Conservation (phyloP, 352 stramenopile genomes). For the Pythium aquatile region DNA sequence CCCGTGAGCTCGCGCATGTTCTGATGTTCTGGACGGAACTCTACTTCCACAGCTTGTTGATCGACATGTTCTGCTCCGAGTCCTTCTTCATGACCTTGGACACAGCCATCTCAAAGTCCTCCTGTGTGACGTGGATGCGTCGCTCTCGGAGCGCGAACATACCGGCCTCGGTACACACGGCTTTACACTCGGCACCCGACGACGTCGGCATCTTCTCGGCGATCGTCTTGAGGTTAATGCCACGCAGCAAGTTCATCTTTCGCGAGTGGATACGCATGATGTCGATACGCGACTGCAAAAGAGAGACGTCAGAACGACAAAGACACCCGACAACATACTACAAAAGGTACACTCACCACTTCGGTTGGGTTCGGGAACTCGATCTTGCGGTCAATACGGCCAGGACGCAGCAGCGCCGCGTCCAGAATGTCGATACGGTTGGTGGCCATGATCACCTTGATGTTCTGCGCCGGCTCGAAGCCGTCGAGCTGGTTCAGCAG, state of each 20-base stretch:
- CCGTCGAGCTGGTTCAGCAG: conserved; percentile 98
- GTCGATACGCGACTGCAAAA: conserved; percentile 85
- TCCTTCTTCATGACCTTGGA: conserved; percentile 99
- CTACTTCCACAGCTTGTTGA: conserved; percentile 99
- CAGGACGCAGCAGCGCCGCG: not conserved
- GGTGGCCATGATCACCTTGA: conserved; percentile 99
- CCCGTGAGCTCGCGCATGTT: not conserved
- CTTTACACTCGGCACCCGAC: conserved; percentile 98
- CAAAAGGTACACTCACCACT: conserved; percentile 24
- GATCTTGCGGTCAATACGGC: conserved; percentile 8
- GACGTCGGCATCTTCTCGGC: conserved; percentile 98
- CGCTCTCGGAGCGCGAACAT: conserved; percentile 99
- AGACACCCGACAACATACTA: not conserved
- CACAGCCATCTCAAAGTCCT: conserved; percentile 99
- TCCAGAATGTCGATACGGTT: not conserved
- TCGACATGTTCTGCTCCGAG: conserved; percentile 96
- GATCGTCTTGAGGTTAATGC: conserved; percentile 98
- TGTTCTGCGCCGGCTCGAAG: conserved; percentile 98
- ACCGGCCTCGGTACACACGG: conserved; percentile 98
- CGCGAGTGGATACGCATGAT: conserved; percentile 98
- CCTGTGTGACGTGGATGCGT: conserved; percentile 99
- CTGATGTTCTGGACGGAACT: conserved; percentile 3
- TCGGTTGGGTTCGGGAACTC: conserved; percentile 98
- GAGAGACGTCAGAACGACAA: not conserved
- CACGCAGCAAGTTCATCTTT: conserved; percentile 98